phyloP scores from a whole-genome alignment of 2,329 filamentous ascomycete species.

The Xylaria sp. region DNA sequence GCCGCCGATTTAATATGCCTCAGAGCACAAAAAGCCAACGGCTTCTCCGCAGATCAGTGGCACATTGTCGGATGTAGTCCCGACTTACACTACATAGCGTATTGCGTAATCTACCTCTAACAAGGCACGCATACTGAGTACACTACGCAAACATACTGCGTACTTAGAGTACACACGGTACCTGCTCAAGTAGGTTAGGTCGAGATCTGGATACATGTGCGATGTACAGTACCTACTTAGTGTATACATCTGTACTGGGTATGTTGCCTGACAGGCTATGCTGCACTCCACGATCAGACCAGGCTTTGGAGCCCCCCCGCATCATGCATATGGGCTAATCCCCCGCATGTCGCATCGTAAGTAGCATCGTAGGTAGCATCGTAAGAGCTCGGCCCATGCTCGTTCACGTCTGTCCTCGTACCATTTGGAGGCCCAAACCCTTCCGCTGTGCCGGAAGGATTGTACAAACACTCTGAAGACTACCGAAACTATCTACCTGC shows the following conservation, averaged over 20 bases:
- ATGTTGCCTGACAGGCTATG: not conserved
- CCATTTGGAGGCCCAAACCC: conserved; percentile 22
- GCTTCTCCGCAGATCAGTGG: conserved; percentile 9
- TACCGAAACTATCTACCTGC: not conserved
- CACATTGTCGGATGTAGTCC: conserved; percentile 5
- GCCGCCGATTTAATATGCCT: not conserved
- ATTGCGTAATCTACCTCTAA: not conserved
- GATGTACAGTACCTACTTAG: no score
- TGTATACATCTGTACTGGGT: no score
- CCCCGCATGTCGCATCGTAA: conserved; percentile 34
- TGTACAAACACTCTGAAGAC: not conserved
- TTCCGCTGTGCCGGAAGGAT: conserved; percentile 20
- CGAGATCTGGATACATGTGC: not conserved
- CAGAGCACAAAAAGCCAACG: not conserved
- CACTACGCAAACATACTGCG: no score
- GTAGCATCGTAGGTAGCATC: conserved; percentile 33
- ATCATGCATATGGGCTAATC: conserved; percentile 25
- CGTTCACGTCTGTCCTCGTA: conserved; percentile 11
- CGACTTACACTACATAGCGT: no score
- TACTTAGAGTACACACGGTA: no score
- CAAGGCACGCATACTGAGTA: not conserved
- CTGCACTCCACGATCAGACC: conserved; percentile 10
- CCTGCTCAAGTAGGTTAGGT: not conserved
- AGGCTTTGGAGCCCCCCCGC: conserved; percentile 16
- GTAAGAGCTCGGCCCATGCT: conserved; percentile 37